phyloP scores from a whole-genome alignment of 805 yeast genomes.

The Kazachstania psychrophila region DNA sequence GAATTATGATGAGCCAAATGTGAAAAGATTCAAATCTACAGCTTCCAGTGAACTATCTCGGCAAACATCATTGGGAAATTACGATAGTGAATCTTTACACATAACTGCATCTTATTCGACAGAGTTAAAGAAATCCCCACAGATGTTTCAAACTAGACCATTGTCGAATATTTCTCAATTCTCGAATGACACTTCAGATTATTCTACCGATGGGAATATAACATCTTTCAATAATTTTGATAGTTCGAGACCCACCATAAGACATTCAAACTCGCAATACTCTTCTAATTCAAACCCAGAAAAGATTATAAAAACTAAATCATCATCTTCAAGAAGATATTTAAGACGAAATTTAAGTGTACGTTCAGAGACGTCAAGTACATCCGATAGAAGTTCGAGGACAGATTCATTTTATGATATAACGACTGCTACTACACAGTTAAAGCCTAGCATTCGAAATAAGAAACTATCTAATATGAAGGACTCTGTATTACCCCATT shows the following conservation, averaged over 20 bases:
- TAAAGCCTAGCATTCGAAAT: conserved; percentile 6
- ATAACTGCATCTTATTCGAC: conserved; percentile 7
- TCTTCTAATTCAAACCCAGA: conserved; percentile 13
- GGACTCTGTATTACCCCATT: conserved; percentile 18
- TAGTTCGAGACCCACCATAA: conserved; percentile 1
- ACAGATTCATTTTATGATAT: conserved; percentile 35
- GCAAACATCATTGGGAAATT: conserved; percentile 25
- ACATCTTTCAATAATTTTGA: conserved; percentile 7
- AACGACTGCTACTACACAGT: conserved; percentile 27
- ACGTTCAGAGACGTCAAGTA: conserved; percentile 32
- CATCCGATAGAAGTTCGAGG: conserved; percentile 33
- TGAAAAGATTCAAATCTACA: conserved; percentile 22
- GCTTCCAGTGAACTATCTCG: conserved; percentile 24
- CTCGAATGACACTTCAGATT: conserved; percentile 42
- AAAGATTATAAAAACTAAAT: not conserved
- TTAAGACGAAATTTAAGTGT: conserved; percentile 31
- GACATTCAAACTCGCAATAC: conserved; percentile 10
- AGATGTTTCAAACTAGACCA: conserved; percentile 33
- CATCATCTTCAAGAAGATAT: conserved; percentile 9
- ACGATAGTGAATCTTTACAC: conserved; percentile 15
- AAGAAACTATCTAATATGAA: conserved; percentile 9
- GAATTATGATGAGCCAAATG: conserved; percentile 8
- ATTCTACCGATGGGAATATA: conserved; percentile 34
- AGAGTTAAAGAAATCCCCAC: conserved; percentile 11
- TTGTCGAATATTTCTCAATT: conserved; percentile 44